Evolutionary conservation across 2,329 filamentous ascomycete genomes (phyloP).

Genomic region (Septoria linicola): DNA sequence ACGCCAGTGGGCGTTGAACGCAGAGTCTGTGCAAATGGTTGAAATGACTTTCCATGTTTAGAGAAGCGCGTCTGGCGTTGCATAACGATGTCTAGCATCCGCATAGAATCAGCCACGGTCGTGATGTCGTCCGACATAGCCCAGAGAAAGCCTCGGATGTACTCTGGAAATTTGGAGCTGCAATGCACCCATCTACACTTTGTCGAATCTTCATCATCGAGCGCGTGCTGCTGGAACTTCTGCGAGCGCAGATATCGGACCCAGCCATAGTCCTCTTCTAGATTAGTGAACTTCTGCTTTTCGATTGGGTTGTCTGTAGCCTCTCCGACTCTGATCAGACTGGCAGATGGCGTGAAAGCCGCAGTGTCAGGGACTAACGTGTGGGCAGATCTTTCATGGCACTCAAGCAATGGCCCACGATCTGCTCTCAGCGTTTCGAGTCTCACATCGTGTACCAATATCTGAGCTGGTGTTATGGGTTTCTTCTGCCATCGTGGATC

Average conservation of each 20-base stretch:
- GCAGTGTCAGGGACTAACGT: slow-evolving; percentile 37
- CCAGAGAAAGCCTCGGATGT: slow-evolving; percentile 33
- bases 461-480: slow-evolving; percentile 42
- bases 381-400: slow-evolving; percentile 40
- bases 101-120: slow-evolving; percentile 27
- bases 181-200: slow-evolving; percentile 47
- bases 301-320: slow-evolving; percentile 39
- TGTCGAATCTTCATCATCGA: slow-evolving; percentile 32
- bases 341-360: slow-evolving; percentile 24
- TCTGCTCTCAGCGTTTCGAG: slow-evolving; percentile 38
- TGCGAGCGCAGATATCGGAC: slow-evolving; percentile 40
- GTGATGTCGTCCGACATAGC: slow-evolving; percentile 27
- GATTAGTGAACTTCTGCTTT: slow-evolving; percentile 36
- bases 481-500: slow-evolving; percentile 42
- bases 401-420: slow-evolving; percentile 41
- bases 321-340: slow-evolving; percentile 25
- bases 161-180: slow-evolving; percentile 44
- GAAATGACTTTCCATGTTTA: slow-evolving; percentile 47
- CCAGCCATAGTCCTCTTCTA: slow-evolving; percentile 46
- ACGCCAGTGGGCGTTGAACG: slow-evolving; percentile 15
- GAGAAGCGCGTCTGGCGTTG: slow-evolving; percentile 45
- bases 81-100: slow-evolving; percentile 39
- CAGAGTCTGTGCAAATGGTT: slow-evolving; percentile 43
- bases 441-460: slow-evolving; percentile 43
- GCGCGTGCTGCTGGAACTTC: slow-evolving; percentile 34